phyloP scores from a whole-genome alignment of 169 alveolate species.

The Besnoitia besnoiti region DNA sequence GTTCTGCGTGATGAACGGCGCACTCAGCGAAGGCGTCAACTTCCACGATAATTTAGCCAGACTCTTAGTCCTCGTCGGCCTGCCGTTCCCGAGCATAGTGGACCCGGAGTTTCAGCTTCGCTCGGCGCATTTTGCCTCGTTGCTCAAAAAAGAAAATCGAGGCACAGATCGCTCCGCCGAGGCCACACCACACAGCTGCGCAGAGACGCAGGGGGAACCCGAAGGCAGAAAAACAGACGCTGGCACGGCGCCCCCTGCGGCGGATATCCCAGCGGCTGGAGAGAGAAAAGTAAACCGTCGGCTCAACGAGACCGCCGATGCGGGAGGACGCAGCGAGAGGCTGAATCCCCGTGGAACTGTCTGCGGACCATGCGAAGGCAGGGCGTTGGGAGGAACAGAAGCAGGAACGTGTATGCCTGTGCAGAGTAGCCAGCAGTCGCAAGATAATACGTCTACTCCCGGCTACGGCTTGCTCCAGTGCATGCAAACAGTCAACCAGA shows the following conservation, averaged over 20 bases:
- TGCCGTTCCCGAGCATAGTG: slow-evolving; percentile 90
- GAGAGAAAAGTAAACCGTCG: too few relatives aligned
- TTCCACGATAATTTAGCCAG: slow-evolving; percentile 95
- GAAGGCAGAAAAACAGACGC: neutral
- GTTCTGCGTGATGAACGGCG: slow-evolving; percentile 89
- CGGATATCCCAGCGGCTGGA: too few relatives aligned
- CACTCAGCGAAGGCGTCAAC: slow-evolving; percentile 96
- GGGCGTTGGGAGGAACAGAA: neutral
- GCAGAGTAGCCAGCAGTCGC: neutral
- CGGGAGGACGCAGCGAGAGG: too few relatives aligned
- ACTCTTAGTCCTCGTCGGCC: slow-evolving; percentile 91
- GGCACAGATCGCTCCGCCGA: neutral
- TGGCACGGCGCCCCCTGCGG: neutral
- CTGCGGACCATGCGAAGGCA: neutral
- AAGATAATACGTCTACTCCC: neutral
- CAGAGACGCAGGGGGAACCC: neutral
- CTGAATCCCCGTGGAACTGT: neutral
- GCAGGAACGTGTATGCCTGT: neutral
- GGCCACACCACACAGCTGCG: neutral
- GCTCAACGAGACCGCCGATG: too few relatives aligned
- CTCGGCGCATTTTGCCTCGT: neutral
- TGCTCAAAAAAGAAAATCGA: neutral
- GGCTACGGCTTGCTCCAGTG: slow-evolving; percentile 76
- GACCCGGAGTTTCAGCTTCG: slow-evolving; percentile 47
- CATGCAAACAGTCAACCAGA: slow-evolving; percentile 93